These are phyloP conservation scores for Vaccinium macrocarpon DNA, from an alignment of 148 eudicot species.

Conservation along the genomic window DNA sequence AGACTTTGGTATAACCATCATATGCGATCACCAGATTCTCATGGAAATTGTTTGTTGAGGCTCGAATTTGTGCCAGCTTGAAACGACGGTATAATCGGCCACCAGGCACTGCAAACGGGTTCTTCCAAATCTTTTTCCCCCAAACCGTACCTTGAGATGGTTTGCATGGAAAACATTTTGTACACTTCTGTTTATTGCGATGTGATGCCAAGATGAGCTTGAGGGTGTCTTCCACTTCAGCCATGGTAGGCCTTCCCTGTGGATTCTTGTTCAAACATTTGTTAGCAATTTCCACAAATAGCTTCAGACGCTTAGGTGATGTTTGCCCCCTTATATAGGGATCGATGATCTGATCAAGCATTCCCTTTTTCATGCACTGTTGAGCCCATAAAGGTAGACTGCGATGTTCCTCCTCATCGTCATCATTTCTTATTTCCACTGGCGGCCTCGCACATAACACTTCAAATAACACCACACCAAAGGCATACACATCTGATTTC, in stretches of 20 bases:
- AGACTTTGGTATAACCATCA: not conserved
- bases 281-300: constrained; percentile 18
- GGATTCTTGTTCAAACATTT: constrained; percentile 24
- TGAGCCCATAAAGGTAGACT: constrained; percentile 26
- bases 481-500: constrained; percentile 27
- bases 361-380: constrained; percentile 15
- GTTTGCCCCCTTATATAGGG: constrained; percentile 15
- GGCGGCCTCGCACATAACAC: constrained; percentile 26
- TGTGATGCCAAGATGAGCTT: constrained; percentile 16
- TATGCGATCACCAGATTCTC: not conserved
- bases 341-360: constrained; percentile 19
- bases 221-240: constrained; percentile 22
- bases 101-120: not conserved
- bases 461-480: constrained; percentile 34
- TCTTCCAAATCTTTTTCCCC: not conserved
- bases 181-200: not conserved
- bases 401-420: constrained; percentile 13
- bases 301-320: constrained; percentile 7
- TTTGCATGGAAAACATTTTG: not conserved
- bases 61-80: not conserved
- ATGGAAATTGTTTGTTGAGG: not conserved
- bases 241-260: constrained; percentile 25
- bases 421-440: constrained; percentile 11
- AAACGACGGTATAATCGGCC: not conserved
- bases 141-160: not conserved